phyloP scores from a whole-genome alignment of 345 rosid species.

The Psidium guajava region DNA sequence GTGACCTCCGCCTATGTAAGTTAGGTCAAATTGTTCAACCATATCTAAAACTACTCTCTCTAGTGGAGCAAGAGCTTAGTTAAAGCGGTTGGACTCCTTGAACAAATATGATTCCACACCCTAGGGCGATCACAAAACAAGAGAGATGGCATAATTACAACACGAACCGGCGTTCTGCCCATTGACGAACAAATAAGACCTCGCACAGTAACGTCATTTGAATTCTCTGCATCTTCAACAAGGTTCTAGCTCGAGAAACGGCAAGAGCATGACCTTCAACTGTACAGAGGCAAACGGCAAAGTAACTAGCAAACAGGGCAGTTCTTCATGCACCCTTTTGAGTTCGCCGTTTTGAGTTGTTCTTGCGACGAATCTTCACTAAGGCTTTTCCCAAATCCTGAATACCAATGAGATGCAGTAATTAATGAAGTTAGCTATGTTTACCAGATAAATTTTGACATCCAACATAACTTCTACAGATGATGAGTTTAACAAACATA shows the following conservation, averaged over 20 bases:
- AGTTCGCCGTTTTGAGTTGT: slow-evolving; percentile 39
- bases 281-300: background rate
- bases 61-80: background rate
- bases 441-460: background rate
- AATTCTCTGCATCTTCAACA: background rate
- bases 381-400: slow-evolving; percentile 44
- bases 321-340: background rate
- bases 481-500: background rate
- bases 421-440: background rate
- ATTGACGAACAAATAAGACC: background rate
- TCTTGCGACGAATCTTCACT: slow-evolving; percentile 45
- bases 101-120: background rate
- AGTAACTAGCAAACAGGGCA: background rate
- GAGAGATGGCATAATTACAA: background rate
- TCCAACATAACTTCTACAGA: background rate
- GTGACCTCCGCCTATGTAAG: background rate
- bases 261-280: background rate
- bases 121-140: background rate
- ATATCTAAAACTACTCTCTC: background rate
- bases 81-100: background rate
- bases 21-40: background rate
- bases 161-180: background rate
- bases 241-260: background rate
- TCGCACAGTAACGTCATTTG: background rate
- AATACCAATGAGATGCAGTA: background rate